Evolutionary conservation across 2,329 filamentous ascomycete species (phyloP), one percentile per base, ranked within the genome.

Genomic region (Diaporthe citri): DNA sequence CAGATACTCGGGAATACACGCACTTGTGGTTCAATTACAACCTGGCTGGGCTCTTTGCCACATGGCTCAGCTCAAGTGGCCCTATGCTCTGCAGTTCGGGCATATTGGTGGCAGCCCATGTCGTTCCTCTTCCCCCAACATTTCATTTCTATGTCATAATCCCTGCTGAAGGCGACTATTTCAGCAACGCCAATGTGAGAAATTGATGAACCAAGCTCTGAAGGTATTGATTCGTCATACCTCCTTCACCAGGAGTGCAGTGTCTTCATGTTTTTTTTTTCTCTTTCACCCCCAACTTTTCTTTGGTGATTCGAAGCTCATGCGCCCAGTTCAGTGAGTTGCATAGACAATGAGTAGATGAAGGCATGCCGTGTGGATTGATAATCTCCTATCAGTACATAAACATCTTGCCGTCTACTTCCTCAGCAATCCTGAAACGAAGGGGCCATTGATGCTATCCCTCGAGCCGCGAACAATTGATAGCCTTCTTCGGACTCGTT

Each of bases 381-480:
- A 75, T 43, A 25, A 13, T 25, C 22, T 67, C 22, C 41, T 57
- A 48, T 56, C 22, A 51, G 48, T 72, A 43, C 52, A 52, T 28
- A 57, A 57, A 39, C 17, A 25, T 48, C 20, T 36, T 52, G 57
- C 71, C n/a, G 31, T 48, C 52, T 52, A 17, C n/a, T 36, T 22
- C 22, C 17, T 20, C 51, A 43, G 69, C 74, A 28, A 57, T 34
- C 15, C 34, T 43, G n/a, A 46, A 36, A 62, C 13, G 52, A 56
- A 34, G 6, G 48, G 55, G 20, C 28, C 41, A 28, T 41, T 43
- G 17, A 51, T 48, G 60, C 41, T 31, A 46, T 36, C 41, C 43
- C 28, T 43, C 8, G 15, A 67, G 31, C n/a, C 36, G 41, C 39
- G 15, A 59, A 46, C 39, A 15, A 9, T 46, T 48, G 28, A 2